Conservation (phyloP, 352 stramenopile species). For the Phytopythium mirpurense region DNA sequence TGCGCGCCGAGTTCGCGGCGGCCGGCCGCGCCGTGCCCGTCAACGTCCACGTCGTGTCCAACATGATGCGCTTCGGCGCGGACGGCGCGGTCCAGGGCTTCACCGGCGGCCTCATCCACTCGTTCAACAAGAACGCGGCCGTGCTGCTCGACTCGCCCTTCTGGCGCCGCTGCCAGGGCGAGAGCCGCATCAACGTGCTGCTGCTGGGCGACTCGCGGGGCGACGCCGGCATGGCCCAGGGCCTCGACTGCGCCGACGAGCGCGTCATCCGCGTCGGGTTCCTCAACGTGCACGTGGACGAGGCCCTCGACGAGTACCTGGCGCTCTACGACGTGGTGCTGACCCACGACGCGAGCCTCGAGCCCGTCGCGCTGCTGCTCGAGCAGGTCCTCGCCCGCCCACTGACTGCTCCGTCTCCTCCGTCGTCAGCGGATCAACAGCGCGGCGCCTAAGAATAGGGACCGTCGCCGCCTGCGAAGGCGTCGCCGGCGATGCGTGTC, state of each 20-base stretch:
- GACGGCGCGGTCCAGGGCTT: constrained; percentile 41
- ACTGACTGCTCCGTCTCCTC: background rate
- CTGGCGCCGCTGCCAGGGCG: constrained; percentile 35
- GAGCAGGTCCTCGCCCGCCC: constrained; percentile 24
- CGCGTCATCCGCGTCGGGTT: constrained; percentile 64
- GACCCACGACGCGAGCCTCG: constrained; percentile 54
- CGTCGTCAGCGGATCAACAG: background rate
- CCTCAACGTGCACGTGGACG: constrained; percentile 64
- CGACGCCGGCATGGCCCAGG: constrained; percentile 52
- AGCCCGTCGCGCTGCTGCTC: constrained; percentile 38
- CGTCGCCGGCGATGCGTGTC: background rate
- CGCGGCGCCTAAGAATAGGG: background rate
- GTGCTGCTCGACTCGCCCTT: constrained; percentile 62
- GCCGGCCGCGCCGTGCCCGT: constrained; percentile 16
- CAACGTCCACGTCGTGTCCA: constrained; percentile 73
- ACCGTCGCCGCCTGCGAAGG: background rate
- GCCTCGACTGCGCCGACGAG: constrained; percentile 24
- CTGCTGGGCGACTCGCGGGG: constrained; percentile 62
- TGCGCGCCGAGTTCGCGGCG: constrained; percentile 38
- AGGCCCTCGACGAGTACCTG: constrained; percentile 60
- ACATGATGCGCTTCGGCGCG: constrained; percentile 69
- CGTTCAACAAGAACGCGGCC: constrained; percentile 74
- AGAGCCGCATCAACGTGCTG: constrained; percentile 59
- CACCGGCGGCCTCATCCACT: constrained; percentile 61
- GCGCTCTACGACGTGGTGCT: constrained; percentile 61